These are phyloP conservation scores for Microascus cirrosus DNA, from an alignment of 2,329 filamentous ascomycete species.

Conservation along the genomic window DNA sequence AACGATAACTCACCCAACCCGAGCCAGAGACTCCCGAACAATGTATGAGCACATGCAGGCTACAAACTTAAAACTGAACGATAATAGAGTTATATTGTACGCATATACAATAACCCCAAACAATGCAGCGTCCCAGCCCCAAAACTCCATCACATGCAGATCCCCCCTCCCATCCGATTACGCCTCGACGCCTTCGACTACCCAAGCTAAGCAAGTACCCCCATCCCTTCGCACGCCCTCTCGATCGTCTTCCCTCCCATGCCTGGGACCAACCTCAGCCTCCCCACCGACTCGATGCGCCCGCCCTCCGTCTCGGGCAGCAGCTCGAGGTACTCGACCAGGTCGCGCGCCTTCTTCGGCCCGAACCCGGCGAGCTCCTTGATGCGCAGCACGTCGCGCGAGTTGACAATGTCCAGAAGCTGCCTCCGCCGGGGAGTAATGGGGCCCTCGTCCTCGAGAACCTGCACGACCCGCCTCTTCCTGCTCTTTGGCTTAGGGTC, in stretches of 20 bases:
- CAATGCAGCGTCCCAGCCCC: neutral
- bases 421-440: conserved; percentile 46
- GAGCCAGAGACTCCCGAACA: neutral
- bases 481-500: conserved; percentile 16
- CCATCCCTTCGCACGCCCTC: conserved; percentile 40
- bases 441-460: conserved; percentile 28
- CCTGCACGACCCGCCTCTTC: conserved; percentile 7
- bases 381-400: conserved; percentile 55
- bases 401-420: conserved; percentile 63
- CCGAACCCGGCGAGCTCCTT: conserved; percentile 59
- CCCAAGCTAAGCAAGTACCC: conserved; percentile 5
- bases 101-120: neutral
- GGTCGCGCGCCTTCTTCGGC: conserved; percentile 55
- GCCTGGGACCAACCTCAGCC: conserved; percentile 43
- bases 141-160: neutral
- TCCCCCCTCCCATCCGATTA: neutral
- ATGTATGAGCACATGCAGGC: neutral
- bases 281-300: conserved; percentile 33
- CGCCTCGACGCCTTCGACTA: neutral
- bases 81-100: neutral
- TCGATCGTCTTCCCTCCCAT: conserved; percentile 46
- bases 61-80: neutral
- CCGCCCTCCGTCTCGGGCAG: conserved; percentile 27
- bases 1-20: too few relatives aligned
- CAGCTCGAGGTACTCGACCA: conserved; percentile 43